Conservation (phyloP, 1,284 basidiomycete genomes). For the Boletus coffeatus region DNA sequence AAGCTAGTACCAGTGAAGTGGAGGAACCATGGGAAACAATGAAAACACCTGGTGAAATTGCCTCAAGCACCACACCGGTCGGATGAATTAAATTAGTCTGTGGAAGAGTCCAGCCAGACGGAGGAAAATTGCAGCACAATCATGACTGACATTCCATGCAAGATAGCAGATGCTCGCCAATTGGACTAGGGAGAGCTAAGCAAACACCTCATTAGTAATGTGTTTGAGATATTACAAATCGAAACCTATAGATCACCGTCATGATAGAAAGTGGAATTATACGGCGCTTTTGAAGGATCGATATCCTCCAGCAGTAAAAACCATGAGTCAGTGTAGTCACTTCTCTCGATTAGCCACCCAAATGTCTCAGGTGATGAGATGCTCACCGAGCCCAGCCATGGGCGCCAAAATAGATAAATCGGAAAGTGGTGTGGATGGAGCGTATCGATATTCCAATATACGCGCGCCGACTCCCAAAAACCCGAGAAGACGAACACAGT, state of each 20-base stretch:
- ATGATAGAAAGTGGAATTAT: background rate
- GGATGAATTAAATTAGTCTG: no score
- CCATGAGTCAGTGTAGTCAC: constrained; percentile 19
- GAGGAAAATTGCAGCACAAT: background rate
- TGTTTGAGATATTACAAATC: background rate
- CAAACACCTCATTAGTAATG: background rate
- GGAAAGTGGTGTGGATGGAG: background rate
- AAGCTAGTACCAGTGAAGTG: no score
- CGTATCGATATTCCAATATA: background rate
- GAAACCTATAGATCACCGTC: constrained; percentile 1
- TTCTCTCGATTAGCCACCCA: constrained; percentile 1
- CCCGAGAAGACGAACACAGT: constrained; percentile 8
- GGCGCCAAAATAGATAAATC: background rate
- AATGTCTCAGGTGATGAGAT: background rate
- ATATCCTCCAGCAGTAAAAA: constrained; percentile 5
- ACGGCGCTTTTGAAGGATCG: background rate
- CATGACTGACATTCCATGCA: background rate
- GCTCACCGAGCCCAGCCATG: constrained; percentile 16
- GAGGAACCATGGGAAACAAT: no score
- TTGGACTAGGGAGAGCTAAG: background rate
- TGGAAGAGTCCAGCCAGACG: background rate
- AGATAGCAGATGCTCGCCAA: background rate
- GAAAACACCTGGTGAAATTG: no score
- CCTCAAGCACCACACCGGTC: background rate
- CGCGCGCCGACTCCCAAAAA: constrained; percentile 8